Percentiles rank a stretch among this genome's conserved stretches.
Conservation (phyloP, 1,139 yeast genomes). For the Hyphopichia khmerensis region DNA sequence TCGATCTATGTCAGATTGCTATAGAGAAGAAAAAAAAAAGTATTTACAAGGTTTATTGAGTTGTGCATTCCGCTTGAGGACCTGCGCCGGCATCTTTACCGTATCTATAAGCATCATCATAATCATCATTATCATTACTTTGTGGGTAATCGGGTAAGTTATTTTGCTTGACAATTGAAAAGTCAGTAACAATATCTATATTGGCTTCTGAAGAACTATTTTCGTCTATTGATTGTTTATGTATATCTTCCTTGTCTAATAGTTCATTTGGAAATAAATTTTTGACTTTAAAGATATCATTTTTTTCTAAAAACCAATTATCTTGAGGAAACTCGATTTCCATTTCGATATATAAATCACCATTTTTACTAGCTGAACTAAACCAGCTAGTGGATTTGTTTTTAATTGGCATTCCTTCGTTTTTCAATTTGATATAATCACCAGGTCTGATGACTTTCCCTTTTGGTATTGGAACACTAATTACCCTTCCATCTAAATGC, state of each 20-base stretch:
- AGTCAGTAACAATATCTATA: conserved; percentile 43
- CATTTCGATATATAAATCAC: conserved; percentile 72
- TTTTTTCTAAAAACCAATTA: conserved; percentile 71
- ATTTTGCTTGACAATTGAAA: conserved; percentile 25
- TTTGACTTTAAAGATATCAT: conserved; percentile 53
- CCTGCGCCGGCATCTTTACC: conserved; percentile 11
- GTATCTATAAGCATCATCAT: conserved; percentile 7
- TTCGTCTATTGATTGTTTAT: conserved; percentile 23
- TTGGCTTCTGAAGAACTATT: conserved; percentile 35
- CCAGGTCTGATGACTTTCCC: conserved; percentile 85
- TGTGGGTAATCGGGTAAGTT: conserved; percentile 38
- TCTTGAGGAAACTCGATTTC: conserved; percentile 83
- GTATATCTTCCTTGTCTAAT: conserved; percentile 19
- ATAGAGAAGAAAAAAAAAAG: no score
- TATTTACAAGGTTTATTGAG: conserved; percentile 24
- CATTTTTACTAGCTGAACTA: conserved; percentile 37
- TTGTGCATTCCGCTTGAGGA: conserved; percentile 42
- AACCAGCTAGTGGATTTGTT: conserved; percentile 35
- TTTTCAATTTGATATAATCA: conserved; percentile 60
- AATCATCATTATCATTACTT: conserved; percentile 11
- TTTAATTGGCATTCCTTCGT: conserved; percentile 85
- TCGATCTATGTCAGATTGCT: not conserved
- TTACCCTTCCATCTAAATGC: conserved; percentile 79
- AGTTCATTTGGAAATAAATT: conserved; percentile 53
- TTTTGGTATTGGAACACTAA: conserved; percentile 60